These are phyloP conservation scores for Geranium rotundifolium DNA, from an alignment of 345 rosid species.

Conservation along the genomic window DNA sequence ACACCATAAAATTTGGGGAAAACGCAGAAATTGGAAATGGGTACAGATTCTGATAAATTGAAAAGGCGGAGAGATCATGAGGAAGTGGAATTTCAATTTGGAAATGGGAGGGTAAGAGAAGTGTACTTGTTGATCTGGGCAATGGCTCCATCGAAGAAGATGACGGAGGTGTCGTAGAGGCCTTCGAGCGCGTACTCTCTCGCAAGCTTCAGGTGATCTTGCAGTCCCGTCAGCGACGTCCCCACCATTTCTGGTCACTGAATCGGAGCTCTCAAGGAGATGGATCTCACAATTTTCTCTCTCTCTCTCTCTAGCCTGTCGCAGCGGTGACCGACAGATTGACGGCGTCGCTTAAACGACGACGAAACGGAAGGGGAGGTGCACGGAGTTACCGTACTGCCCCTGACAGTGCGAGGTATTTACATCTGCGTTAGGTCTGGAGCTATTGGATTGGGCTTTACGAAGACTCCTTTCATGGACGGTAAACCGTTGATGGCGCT, in stretches of 20 bases:
- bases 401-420: conserved; percentile 2
- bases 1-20: neutral
- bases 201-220: conserved; percentile 93
- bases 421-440: neutral
- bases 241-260: conserved; percentile 29
- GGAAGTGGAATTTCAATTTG: neutral
- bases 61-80: too few species aligned
- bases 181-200: conserved; percentile 95
- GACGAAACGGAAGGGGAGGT: conserved; percentile 3
- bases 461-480: neutral
- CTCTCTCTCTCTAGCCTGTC: neutral
- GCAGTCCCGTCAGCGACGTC: conserved; percentile 66
- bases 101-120: neutral
- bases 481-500: conserved; percentile 2
- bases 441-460: neutral
- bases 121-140: conserved; percentile 74
- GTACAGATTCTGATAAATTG: too few species aligned
- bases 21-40: too few species aligned
- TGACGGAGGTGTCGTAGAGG: conserved; percentile 78
- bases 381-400: conserved; percentile 6
- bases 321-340: conserved; percentile 13
- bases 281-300: neutral
- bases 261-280: conserved; percentile 11
- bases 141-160: conserved; percentile 89
- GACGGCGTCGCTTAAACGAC: conserved; percentile 51